phyloP scores from a whole-genome alignment of 2,329 filamentous ascomycete genomes.

The Penicillium hesseltinei region DNA sequence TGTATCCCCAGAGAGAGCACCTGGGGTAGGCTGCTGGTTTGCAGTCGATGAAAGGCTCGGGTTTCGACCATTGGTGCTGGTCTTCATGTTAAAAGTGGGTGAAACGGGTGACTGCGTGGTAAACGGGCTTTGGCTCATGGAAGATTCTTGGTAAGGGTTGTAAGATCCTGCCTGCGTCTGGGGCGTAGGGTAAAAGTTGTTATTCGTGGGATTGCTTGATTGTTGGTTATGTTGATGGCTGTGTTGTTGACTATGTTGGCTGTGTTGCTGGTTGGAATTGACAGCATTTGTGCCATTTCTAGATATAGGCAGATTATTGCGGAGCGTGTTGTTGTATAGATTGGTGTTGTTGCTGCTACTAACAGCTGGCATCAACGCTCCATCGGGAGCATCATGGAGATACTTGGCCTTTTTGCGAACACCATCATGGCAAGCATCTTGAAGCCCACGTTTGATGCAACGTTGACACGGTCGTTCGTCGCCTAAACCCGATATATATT shows the following conservation, averaged over 20 bases:
- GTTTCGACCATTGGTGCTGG: conserved; percentile 38
- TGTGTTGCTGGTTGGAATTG: conserved; percentile 23
- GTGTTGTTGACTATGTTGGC: conserved; percentile 1
- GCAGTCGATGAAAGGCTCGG: conserved; percentile 39
- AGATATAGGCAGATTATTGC: conserved; percentile 34
- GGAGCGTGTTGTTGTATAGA: conserved; percentile 49
- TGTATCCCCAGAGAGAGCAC: conserved; percentile 49
- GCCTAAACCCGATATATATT: conserved; percentile 53
- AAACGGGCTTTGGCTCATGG: conserved; percentile 54
- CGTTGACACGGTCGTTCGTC: conserved; percentile 92
- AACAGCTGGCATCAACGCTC: conserved; percentile 83
- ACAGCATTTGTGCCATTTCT: conserved; percentile 32
- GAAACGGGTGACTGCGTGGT: conserved; percentile 68
- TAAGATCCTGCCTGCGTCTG: conserved; percentile 32
- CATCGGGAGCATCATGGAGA: conserved; percentile 89
- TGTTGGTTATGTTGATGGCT: conserved; percentile 5
- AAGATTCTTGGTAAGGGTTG: conserved; percentile 50
- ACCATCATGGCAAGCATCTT: conserved; percentile 90
- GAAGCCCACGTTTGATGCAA: conserved; percentile 89
- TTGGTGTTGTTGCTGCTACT: conserved; percentile 64
- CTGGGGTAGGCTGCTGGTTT: conserved; percentile 48
- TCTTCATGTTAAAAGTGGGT: conserved; percentile 63
- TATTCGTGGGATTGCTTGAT: conserved; percentile 21
- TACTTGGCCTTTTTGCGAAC: conserved; percentile 99
- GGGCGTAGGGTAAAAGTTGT: conserved; percentile 36